These are phyloP conservation scores for Thermochaetoides thermophila DNA, from an alignment of 495 filamentous ascomycete genomes.

Conservation along the genomic window DNA sequence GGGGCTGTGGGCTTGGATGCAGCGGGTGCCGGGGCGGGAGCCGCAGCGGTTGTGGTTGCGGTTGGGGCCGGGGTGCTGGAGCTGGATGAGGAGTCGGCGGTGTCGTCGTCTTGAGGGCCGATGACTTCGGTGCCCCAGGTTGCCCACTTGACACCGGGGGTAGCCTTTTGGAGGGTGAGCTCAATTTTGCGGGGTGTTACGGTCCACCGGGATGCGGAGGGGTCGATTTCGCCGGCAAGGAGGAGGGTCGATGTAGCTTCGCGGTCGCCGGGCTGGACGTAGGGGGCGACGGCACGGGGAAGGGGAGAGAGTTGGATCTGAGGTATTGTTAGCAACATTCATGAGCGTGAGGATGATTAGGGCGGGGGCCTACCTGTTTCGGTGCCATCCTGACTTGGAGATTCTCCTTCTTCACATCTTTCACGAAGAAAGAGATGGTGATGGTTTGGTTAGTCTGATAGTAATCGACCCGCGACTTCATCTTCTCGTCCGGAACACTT, in stretches of 20 bases:
- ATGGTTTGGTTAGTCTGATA: constrained; percentile 26
- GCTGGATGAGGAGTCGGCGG: neutral
- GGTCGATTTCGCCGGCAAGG: constrained; percentile 51
- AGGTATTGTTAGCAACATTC: neutral
- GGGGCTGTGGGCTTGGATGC: constrained; percentile 24
- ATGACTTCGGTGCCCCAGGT: constrained; percentile 23
- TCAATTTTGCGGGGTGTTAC: constrained; percentile 78
- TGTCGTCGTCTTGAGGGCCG: neutral
- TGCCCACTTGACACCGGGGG: constrained; percentile 59
- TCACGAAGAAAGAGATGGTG: constrained; percentile 24
- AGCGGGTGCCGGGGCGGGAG: neutral
- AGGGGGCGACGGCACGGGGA: constrained; percentile 13
- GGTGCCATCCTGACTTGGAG: constrained; percentile 16
- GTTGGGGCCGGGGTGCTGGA: neutral
- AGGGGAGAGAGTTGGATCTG: constrained; percentile 15
- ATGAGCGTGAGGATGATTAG: neutral
- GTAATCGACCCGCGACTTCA: constrained; percentile 20
- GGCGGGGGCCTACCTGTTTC: constrained; percentile 12
- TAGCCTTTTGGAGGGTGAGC: constrained; percentile 54
- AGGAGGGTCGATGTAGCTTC: constrained; percentile 43
- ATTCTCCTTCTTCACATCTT: constrained; percentile 21
- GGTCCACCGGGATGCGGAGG: constrained; percentile 40
- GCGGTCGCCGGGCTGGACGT: constrained; percentile 14
- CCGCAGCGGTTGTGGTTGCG: neutral
- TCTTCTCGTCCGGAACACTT: constrained; percentile 15